phyloP scores from a whole-genome alignment of 2,329 filamentous ascomycete genomes.

The Arthrobotrys entomopaga region DNA sequence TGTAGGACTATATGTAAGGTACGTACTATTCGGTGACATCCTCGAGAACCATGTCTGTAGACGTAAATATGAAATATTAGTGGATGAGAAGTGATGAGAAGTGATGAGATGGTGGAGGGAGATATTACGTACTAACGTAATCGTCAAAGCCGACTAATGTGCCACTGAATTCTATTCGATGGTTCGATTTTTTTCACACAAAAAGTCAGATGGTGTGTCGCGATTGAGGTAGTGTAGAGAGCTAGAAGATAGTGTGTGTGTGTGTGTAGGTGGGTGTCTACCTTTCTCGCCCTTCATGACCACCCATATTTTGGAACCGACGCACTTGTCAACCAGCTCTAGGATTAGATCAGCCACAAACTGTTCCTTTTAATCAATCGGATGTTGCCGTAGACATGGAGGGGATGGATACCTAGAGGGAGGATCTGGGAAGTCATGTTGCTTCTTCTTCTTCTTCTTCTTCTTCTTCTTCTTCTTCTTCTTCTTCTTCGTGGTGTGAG shows the following conservation, averaged over 20 bases:
- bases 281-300: constrained; percentile 99
- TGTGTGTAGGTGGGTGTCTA: constrained; percentile 63
- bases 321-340: constrained; percentile 99
- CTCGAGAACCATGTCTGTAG: constrained; percentile 92
- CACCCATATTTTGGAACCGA: constrained; percentile 97
- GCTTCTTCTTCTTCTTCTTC: too few relatives aligned
- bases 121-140: constrained; percentile 88
- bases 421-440: constrained; percentile 78
- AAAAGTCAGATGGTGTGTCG: too few relatives aligned
- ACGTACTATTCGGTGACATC: constrained; percentile 93
- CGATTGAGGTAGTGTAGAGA: neutral
- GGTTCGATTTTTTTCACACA: too few relatives aligned
- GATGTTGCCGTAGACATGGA: neutral
- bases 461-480: too few relatives aligned
- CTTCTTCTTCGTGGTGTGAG: too few relatives aligned
- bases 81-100: neutral
- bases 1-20: neutral
- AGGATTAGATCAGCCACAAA: constrained; percentile 31
- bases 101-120: constrained; percentile 15
- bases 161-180: constrained; percentile 82
- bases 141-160: constrained; percentile 96
- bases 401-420: constrained; percentile 70
- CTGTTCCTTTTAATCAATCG: neutral
- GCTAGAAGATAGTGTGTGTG: constrained; percentile 18
- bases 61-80: constrained; percentile 1